Evolutionary conservation across 2,329 filamentous ascomycete genomes (phyloP).

Genomic region (Ophiocordyceps camponoti-floridani): DNA sequence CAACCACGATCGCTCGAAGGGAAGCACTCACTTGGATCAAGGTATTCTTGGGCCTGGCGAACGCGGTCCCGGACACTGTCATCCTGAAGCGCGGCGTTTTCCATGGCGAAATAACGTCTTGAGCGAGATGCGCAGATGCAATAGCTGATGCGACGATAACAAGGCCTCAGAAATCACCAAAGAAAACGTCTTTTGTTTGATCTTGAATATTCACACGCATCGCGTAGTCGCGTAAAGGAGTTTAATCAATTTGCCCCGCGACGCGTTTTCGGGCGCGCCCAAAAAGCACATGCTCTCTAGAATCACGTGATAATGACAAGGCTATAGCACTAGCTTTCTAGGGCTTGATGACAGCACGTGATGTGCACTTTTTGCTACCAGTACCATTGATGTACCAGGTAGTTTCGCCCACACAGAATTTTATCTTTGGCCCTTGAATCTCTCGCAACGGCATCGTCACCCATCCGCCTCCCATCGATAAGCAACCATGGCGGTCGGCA

Average conservation of each 20-base stretch:
- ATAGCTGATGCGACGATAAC: background rate
- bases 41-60: constrained; percentile 76
- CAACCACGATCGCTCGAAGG: background rate
- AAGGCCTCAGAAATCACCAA: background rate
- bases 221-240: background rate
- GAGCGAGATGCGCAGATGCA: background rate
- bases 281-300: no score
- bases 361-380: background rate
- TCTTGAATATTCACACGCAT: background rate
- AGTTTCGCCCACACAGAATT: background rate
- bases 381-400: background rate
- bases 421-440: background rate
- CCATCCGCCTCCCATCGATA: constrained; percentile 23
- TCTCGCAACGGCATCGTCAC: constrained; percentile 18
- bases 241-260: background rate
- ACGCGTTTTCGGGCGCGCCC: background rate
- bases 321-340: background rate
- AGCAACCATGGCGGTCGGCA: constrained; percentile 44
- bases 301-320: background rate
- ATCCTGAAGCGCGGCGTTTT: constrained; percentile 60
- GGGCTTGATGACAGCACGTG: background rate
- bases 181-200: background rate
- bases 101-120: constrained; percentile 32
- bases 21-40: constrained; percentile 61
- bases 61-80: constrained; percentile 71